These are phyloP conservation scores for Xerocomellus amylosporus DNA, from an alignment of 768 basidiomycete species.

Conservation along the genomic window DNA sequence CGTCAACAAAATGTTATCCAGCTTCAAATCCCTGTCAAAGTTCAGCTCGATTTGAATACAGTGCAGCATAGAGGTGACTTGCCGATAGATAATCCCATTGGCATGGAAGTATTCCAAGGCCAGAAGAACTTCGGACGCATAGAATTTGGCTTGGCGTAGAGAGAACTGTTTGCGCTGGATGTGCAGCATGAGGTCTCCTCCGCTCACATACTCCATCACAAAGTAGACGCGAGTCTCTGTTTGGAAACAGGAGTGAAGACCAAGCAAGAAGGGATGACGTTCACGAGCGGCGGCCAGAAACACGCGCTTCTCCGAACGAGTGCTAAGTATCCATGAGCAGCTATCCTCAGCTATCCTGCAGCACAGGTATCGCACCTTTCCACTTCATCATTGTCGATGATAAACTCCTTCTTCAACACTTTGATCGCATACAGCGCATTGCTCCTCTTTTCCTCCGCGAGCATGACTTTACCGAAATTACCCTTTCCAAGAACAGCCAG, in stretches of 20 bases:
- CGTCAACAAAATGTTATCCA: slow-evolving; percentile 96
- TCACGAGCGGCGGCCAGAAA: slow-evolving; percentile 96
- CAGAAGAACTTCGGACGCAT: slow-evolving; percentile 93
- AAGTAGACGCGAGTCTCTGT: slow-evolving; percentile 99
- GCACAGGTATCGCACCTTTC: slow-evolving; percentile 67
- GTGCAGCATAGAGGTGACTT: slow-evolving; percentile 22
- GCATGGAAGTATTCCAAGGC: slow-evolving; percentile 98
- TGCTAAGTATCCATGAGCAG: slow-evolving; percentile 47
- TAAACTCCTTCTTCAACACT: slow-evolving; percentile 99
- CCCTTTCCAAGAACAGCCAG: slow-evolving; percentile 97
- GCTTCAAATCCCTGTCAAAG: slow-evolving; percentile 81
- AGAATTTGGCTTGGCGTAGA: slow-evolving; percentile 97
- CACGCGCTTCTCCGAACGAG: slow-evolving; percentile 98
- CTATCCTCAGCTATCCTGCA: not conserved
- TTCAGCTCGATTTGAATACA: not conserved
- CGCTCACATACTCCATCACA: slow-evolving; percentile 99
- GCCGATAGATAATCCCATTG: slow-evolving; percentile 99
- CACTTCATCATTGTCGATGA: slow-evolving; percentile 99
- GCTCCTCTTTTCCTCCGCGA: slow-evolving; percentile 95
- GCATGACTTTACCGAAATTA: slow-evolving; percentile 99
- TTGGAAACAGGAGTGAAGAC: slow-evolving; percentile 98
- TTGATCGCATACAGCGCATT: slow-evolving; percentile 96
- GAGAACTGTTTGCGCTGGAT: slow-evolving; percentile 99
- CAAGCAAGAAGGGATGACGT: slow-evolving; percentile 95
- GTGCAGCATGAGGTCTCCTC: slow-evolving; percentile 98